Conservation (phyloP, 2,329 filamentous ascomycete genomes). For the Calonectria pauciramosa region DNA sequence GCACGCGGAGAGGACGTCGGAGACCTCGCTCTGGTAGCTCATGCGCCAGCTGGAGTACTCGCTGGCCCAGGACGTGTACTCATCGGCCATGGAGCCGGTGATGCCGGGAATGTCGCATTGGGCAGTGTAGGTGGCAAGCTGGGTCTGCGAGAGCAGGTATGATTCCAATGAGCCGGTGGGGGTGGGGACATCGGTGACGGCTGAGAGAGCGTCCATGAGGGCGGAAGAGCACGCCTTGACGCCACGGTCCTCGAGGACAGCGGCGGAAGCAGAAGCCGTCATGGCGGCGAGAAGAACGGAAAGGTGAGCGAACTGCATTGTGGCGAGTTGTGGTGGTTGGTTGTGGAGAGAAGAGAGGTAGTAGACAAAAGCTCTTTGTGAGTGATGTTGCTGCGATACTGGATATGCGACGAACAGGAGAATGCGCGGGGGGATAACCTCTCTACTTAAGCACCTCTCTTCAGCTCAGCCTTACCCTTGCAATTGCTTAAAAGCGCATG, state of each 20-base stretch:
- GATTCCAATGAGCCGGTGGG: neutral
- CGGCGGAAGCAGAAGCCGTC: neutral
- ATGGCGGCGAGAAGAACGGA: neutral
- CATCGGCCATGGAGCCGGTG: neutral
- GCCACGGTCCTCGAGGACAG: neutral
- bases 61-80: conserved; percentile 3
- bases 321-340: neutral
- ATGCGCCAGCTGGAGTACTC: neutral
- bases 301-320: neutral
- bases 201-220: neutral
- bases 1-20: neutral
- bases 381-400: neutral
- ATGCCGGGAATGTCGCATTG: neutral
- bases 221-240: neutral
- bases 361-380: too few species aligned
- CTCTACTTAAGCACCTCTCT: neutral
- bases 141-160: neutral
- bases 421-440: neutral
- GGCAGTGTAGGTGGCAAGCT: neutral
- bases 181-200: neutral
- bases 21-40: neutral
- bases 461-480: neutral
- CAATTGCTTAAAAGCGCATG: neutral
- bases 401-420: neutral
- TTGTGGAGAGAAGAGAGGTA: neutral